phyloP scores from a whole-genome alignment of 768 basidiomycete species.

The Boletus sensibilis region DNA sequence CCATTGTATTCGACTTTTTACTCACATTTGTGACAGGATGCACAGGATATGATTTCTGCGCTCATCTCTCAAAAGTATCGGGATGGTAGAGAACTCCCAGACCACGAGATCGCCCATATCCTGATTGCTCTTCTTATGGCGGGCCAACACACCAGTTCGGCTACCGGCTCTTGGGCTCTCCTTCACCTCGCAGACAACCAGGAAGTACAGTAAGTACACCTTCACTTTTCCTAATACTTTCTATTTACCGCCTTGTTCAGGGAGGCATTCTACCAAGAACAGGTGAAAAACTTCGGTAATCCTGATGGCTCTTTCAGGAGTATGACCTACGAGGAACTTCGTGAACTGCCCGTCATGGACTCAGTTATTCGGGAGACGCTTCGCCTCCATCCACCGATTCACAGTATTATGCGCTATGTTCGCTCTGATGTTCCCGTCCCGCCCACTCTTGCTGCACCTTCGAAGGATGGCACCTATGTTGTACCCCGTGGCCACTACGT shows the following conservation, averaged over 20 bases:
- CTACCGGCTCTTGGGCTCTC: conserved; percentile 86
- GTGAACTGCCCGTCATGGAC: conserved; percentile 79
- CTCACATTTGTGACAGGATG: conserved; percentile 45
- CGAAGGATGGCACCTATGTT: conserved; percentile 71
- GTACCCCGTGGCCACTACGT: conserved; percentile 90
- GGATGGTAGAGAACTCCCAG: conserved; percentile 69
- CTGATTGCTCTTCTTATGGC: conserved; percentile 99
- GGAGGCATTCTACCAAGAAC: conserved; percentile 85
- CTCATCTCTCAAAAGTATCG: conserved; percentile 84
- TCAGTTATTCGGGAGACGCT: conserved; percentile 92
- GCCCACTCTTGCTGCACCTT: conserved; percentile 72
- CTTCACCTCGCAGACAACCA: conserved; percentile 80
- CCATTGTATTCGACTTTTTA: neutral
- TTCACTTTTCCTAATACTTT: neutral
- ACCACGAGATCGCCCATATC: conserved; percentile 95
- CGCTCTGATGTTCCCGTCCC: conserved; percentile 84
- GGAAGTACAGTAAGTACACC: conserved; percentile 63
- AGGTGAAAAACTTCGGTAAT: conserved; percentile 74
- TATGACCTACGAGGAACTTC: conserved; percentile 84
- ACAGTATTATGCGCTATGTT: conserved; percentile 93
- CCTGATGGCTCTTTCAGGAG: conserved; percentile 78
- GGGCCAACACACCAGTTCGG: conserved; percentile 96
- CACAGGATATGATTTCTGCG: conserved; percentile 90
- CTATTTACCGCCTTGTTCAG: conserved; percentile 37
- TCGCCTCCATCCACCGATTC: conserved; percentile 92